Percentiles rank a stretch among this genome's conserved stretches.
Evolutionary conservation across 1,284 basidiomycete genomes (phyloP).

Genomic region (Leccinum pachyderme): DNA sequence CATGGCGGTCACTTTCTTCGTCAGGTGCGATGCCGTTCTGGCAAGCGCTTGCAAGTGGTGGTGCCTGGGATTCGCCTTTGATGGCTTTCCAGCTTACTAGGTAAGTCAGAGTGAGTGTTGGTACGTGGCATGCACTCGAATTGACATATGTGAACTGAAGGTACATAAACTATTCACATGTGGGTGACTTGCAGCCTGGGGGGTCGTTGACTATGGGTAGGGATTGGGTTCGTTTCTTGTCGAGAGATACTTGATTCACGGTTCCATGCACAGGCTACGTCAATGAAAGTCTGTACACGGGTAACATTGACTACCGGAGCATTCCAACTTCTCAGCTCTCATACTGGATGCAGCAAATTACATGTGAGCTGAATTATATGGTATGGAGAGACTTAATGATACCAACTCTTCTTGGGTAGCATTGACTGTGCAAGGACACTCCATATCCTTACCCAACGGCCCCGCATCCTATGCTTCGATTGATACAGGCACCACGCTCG

Average conservation of each 20-base stretch:
- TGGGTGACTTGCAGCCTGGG: constrained; percentile 39
- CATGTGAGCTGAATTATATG: constrained; percentile 12
- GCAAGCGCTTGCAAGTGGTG: constrained; percentile 44
- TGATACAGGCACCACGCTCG: constrained; percentile 55
- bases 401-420: constrained; percentile 25
- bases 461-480: constrained; percentile 42
- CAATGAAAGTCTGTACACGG: constrained; percentile 45
- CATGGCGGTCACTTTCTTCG: constrained; percentile 44
- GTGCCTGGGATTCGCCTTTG: constrained; percentile 36
- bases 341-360: constrained; percentile 44
- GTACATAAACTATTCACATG: constrained; percentile 35
- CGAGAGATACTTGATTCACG: background rate
- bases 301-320: constrained; percentile 44
- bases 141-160: constrained; percentile 13
- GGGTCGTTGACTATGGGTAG: constrained; percentile 56
- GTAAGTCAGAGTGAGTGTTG: constrained; percentile 10
- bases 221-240: constrained; percentile 8
- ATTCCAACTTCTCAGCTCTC: constrained; percentile 34
- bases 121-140: background rate
- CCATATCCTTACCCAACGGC: constrained; percentile 35
- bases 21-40: constrained; percentile 51
- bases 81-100: constrained; percentile 45
- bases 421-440: constrained; percentile 43
- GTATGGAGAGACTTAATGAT: background rate
- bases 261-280: constrained; percentile 19